phyloP scores from a whole-genome alignment of 164 flowering plant genomes.

The Annona squamosa region DNA sequence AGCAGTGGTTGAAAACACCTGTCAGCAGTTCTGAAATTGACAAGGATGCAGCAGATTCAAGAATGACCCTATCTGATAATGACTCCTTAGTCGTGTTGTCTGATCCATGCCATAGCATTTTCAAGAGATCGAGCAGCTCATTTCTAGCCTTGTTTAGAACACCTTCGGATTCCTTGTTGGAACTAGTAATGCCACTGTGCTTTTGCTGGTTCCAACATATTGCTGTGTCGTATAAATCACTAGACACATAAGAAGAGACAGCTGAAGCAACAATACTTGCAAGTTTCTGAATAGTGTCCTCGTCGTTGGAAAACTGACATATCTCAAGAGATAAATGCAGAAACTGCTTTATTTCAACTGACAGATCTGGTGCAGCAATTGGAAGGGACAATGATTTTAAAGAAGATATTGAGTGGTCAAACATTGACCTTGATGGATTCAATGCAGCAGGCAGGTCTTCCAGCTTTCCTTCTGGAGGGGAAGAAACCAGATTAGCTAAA shows the following conservation, averaged over 20 bases:
- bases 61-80: slow-evolving; percentile 25
- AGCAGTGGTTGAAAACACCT: slow-evolving; percentile 40
- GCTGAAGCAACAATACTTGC: slow-evolving; percentile 42
- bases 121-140: slow-evolving; percentile 50
- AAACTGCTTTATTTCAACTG: slow-evolving; percentile 49
- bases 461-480: slow-evolving; percentile 64
- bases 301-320: slow-evolving; percentile 36
- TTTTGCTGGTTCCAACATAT: slow-evolving; percentile 21
- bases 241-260: slow-evolving; percentile 39
- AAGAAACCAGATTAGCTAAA: slow-evolving; percentile 57
- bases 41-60: slow-evolving; percentile 46
- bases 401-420: slow-evolving; percentile 51
- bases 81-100: slow-evolving; percentile 24
- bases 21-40: slow-evolving; percentile 47
- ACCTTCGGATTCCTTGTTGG: slow-evolving; percentile 19
- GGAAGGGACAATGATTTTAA: slow-evolving; percentile 39
- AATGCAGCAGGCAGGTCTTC: slow-evolving; percentile 88
- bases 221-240: slow-evolving; percentile 23
- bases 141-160: slow-evolving; percentile 43
- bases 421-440: slow-evolving; percentile 31
- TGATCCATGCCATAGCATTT: slow-evolving; percentile 31
- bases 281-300: slow-evolving; percentile 29
- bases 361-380: slow-evolving; percentile 37
- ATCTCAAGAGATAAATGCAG: slow-evolving; percentile 46
- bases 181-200: slow-evolving; percentile 9